Evolutionary conservation across 495 filamentous ascomycete species (phyloP), one percentile per base, ranked within the genome.

Genomic region (Poronia punctata): DNA sequence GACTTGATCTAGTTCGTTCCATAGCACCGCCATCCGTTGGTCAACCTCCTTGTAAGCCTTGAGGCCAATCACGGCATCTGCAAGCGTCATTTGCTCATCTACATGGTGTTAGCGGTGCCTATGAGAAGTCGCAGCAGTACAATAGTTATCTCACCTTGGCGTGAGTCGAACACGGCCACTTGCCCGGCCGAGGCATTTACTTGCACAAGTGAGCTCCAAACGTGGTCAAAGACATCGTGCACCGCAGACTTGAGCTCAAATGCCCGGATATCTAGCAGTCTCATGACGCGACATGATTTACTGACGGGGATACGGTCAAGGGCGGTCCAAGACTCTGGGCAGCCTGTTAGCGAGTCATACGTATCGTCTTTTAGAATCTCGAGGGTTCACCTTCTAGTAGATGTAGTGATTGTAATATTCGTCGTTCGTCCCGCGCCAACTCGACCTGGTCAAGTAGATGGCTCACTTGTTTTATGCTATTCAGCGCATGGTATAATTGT

Each of bases 401-500:
- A 37, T 57, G 59, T n/a, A 75, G 53, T 19, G 71, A 70, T 38
- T 75, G 68, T 16, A 74, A 40, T 44, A 76, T 68, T 15, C 64
- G 59, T 4, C 62, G 53, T 47, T 74, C 68, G 19, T 62, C 56
- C 2, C 64, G 61, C 7, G 70, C 67, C 27, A 56, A 50, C 41
- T 79, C 74, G 4, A 72, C 76, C 33, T 74, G 53, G 23, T 72
- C 65, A 9, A 85, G 52, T 5, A 65, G 54, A 18, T 57, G 61
- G 38, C 72, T 71, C 15, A 79, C 72, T 8, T 55, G 53, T 32
- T 66, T 71, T 12, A 92, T 72, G 21, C 72, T 67, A 50, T 72
- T 71, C 28, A 95, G 60, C 1, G 79, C 75, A 28, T 65, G 64
- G 14, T 71, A 63, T 16, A 96, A 68, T 27, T 77, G 76, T 43